These are phyloP conservation scores for Pouteria campechiana DNA, from an alignment of 179 eudicot genomes.

Conservation along the genomic window DNA sequence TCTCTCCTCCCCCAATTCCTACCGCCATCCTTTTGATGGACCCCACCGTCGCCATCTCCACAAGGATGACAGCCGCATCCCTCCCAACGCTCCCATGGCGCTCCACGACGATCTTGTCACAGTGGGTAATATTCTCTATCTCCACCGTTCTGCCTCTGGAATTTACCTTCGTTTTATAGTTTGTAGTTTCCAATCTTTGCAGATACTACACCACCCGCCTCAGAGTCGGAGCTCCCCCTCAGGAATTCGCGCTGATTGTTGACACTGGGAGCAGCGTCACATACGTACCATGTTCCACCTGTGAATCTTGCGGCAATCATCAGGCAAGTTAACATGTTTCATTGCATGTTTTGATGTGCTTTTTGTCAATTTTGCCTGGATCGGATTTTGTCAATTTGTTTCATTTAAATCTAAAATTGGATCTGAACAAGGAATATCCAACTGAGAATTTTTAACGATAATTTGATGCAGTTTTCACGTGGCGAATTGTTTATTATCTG, in stretches of 20 bases:
- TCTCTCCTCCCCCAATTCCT: constrained; percentile 28
- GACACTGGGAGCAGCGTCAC: constrained; percentile 90
- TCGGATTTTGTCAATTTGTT: too few relatives aligned
- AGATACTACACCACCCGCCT: constrained; percentile 83
- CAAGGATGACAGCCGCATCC: constrained; percentile 11
- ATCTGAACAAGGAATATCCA: too few relatives aligned
- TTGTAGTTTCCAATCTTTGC: too few relatives aligned
- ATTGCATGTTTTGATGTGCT: too few relatives aligned
- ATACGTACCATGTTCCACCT: constrained; percentile 82
- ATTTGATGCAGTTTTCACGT: too few relatives aligned
- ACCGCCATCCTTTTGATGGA: constrained; percentile 4
- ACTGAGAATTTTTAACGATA: too few relatives aligned
- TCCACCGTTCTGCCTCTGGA: too few relatives aligned
- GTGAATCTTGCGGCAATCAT: constrained; percentile 85
- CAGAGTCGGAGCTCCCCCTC: constrained; percentile 81
- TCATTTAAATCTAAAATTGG: too few relatives aligned
- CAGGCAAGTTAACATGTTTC: constrained; percentile 56
- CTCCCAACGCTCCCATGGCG: constrained; percentile 52
- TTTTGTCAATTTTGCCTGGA: too few relatives aligned
- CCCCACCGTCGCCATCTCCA: constrained; percentile 44
- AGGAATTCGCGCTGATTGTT: constrained; percentile 73
- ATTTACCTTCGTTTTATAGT: too few relatives aligned
- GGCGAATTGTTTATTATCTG: too few relatives aligned
- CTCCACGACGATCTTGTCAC: constrained; percentile 69
- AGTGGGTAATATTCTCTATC: constrained; percentile 73